Base-by-base conservation (phyloP, 768 basidiomycete genomes). In the Lactarius sanguifluus region DNA sequence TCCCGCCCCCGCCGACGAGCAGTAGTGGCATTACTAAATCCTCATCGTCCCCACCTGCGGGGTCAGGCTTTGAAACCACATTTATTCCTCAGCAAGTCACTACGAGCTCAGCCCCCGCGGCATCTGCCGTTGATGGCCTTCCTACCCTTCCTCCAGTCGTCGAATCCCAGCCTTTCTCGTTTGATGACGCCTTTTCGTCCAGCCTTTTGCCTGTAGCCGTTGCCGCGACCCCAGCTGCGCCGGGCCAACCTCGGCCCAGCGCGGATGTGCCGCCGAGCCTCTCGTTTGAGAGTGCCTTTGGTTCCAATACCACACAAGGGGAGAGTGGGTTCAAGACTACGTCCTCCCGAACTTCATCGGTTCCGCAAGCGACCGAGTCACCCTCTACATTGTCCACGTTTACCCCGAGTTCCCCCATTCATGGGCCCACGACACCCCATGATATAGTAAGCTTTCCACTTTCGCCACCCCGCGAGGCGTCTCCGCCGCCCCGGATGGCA, bases 201-300 rank as follows among this genome's bases (percentile, higher is more conserved):
- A 50, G 9, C 30, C 8, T 66, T 15, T 23, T 34, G 10, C 43
- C 58, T 23, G n/a, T 18, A 4, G n/a, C 70, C 30, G 25, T 62
- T 15, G 64, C 66, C 8, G 38, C 70, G 12, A 71, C 60, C 4
- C 64, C 71, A 16, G 59, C 67, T 12, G 57, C 64, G 16, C 20
- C 70, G 30, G 45, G 64, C 25, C 67, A 69, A 57, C 57, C 67
- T 12, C 43, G 56, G 13, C 30, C 50, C 15, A 63, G 18, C 18
- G 16, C 59, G n/a, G 60, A 61, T n/a, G 52, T 38, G 4, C 32
- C 45, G 20, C 32, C 54, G 32, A 55, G 20, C 28, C 54, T 80
- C 64, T 79, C 81, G 4, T 83, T 85, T 71, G 83, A 83, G 59
- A 81, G 83, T 62, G 77, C 79, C 3, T 83, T 85, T 67, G 79